Base-by-base conservation (phyloP, 73 alveolate species). In the Paramecium sexaurelia region DNA sequence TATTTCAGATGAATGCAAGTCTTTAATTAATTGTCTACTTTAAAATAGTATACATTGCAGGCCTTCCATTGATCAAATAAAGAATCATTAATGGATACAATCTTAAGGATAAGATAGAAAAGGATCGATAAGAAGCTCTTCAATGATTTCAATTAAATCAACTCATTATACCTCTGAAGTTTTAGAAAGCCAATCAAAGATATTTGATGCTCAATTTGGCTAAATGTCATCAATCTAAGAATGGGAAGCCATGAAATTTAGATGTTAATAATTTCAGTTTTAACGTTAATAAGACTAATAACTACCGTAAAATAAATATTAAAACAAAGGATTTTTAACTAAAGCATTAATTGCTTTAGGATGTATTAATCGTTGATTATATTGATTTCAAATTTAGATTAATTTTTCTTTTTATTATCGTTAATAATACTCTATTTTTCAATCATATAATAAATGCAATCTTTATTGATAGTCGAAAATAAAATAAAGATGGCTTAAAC, bases 241-340 rank as follows among this genome's bases (percentile, higher is more conserved):
- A 13, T 61, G 83, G 83, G 83, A 61, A 61, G 83, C 83, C 4
- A 61, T 61, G 83, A 61, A 61, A 61, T 61, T 61, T 61, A 61
- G 83, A 61, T 26, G 47, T 29, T 15, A 22, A 26, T 32, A 61
- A 24, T 61, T 61, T 32, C 26, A 61, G 43, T 61, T 61, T 26
- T 6, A 61, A 61, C 39, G 83, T 6, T 11, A 61, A 29, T 13
- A 61, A 61, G 83, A 61, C 5, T 26, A 61, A 61, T 11, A 26
- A 11, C 83, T 7, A 24, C 29, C 9, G 1, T 51, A 51, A 51
- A 51, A 17, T 17, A 61, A 61, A 6, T 61, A 61, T 27, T 61
- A 61, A 61, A 40, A 71, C 35, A 33, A 15, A 71, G 86, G 86
- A 36, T 71, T 71, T 7, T 36, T 32, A 27, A 71, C 32, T n/a